Conservation (phyloP, 768 basidiomycete genomes). For the Termitomyces eurrhizus region DNA sequence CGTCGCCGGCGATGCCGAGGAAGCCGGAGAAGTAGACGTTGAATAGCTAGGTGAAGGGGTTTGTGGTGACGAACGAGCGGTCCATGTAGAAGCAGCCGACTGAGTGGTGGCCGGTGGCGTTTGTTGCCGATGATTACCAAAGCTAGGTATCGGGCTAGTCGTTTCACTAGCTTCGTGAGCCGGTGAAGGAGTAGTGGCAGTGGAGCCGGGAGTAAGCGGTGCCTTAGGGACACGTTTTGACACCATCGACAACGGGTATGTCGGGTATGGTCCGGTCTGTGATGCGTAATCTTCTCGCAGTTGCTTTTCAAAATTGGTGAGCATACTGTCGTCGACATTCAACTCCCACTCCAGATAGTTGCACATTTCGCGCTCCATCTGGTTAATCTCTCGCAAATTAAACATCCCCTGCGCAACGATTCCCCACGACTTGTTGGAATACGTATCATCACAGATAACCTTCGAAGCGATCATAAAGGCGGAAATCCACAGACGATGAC, state of each 20-base stretch:
- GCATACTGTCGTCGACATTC: constrained; percentile 62
- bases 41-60: constrained; percentile 55
- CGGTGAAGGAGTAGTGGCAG: constrained; percentile 31
- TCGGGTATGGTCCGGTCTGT: constrained; percentile 52
- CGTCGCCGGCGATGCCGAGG: constrained; percentile 59
- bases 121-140: constrained; percentile 33
- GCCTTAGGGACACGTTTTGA: constrained; percentile 55
- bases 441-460: constrained; percentile 93
- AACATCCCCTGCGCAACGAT: constrained; percentile 91
- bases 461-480: constrained; percentile 92
- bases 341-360: constrained; percentile 92
- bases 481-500: constrained; percentile 86
- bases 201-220: constrained; percentile 32
- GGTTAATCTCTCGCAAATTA: constrained; percentile 83
- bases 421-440: constrained; percentile 90
- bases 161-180: constrained; percentile 39
- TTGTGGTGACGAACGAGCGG: constrained; percentile 41
- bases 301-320: constrained; percentile 57
- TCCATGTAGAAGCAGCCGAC: constrained; percentile 26
- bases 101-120: constrained; percentile 24
- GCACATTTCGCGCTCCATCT: constrained; percentile 95
- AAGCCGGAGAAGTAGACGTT: constrained; percentile 52
- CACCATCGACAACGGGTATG: constrained; percentile 56
- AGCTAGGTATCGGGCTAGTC: constrained; percentile 45
- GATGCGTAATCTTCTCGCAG: constrained; percentile 56